Evolutionary conservation across 495 filamentous ascomycete genomes (phyloP).

Genomic region (Aspergillus nanangensis): DNA sequence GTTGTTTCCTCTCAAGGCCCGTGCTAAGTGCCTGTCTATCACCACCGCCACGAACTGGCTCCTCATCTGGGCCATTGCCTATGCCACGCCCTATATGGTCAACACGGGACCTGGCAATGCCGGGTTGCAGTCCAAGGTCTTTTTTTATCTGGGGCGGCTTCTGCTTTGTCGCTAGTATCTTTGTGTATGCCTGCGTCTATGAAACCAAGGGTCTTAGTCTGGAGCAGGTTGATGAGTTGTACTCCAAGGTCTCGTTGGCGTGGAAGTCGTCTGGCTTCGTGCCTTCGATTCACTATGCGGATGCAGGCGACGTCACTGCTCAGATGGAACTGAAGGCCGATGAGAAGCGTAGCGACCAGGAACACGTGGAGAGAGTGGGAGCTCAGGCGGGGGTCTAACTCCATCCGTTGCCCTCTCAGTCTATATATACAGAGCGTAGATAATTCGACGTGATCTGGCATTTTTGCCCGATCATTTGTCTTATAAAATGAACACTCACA

Average conservation of each 20-base stretch:
- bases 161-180: slow-evolving; percentile 67
- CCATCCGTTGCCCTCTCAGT: too few species aligned
- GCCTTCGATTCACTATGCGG: slow-evolving; percentile 39
- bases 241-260: slow-evolving; percentile 56
- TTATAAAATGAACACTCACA: too few species aligned
- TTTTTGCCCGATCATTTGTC: too few species aligned
- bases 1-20: slow-evolving; percentile 64
- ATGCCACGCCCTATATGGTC: slow-evolving; percentile 73
- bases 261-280: slow-evolving; percentile 45
- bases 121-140: slow-evolving; percentile 69
- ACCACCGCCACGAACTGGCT: slow-evolving; percentile 73
- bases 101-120: slow-evolving; percentile 64
- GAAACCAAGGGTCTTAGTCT: slow-evolving; percentile 81
- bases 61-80: slow-evolving; percentile 74
- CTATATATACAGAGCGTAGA: too few species aligned
- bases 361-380: too few species aligned
- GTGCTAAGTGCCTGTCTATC: slow-evolving; percentile 69
- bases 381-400: too few species aligned
- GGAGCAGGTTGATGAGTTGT: slow-evolving; percentile 82
- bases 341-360: too few species aligned
- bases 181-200: slow-evolving; percentile 73
- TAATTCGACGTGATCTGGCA: too few species aligned
- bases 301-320: slow-evolving; percentile 30
- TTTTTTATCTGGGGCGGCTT: slow-evolving; percentile 78
- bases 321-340: too few species aligned